Evolutionary conservation across 2,329 filamentous ascomycete species (phyloP).

Genomic region (Gnomoniopsis sp.): DNA sequence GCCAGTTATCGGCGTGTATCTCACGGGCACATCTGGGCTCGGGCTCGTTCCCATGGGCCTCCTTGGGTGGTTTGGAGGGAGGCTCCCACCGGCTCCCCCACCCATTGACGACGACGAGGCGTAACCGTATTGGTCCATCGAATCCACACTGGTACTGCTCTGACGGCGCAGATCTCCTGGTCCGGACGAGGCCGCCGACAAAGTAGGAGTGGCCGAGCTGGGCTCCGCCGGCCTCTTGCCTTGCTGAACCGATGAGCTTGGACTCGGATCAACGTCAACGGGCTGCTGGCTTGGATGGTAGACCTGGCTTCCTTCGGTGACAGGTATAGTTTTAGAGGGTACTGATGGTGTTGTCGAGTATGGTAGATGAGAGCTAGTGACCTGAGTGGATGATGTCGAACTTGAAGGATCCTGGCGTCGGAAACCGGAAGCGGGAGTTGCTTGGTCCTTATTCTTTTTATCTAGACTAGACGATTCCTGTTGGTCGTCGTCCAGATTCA

Average conservation of each 20-base stretch:
- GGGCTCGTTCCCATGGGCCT: slow-evolving; percentile 37
- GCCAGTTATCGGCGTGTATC: slow-evolving; percentile 53
- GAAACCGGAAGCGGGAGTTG: slow-evolving; percentile 33
- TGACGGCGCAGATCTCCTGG: slow-evolving; percentile 31
- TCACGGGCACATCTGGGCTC: slow-evolving; percentile 39
- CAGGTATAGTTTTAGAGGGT: slow-evolving; percentile 30
- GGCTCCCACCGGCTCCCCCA: slow-evolving; percentile 21
- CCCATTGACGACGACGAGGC: slow-evolving; percentile 32
- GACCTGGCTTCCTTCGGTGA: slow-evolving; percentile 13
- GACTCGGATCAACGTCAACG: slow-evolving; percentile 23
- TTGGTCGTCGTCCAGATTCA: slow-evolving; percentile 52
- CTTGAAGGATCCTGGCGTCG: slow-evolving; percentile 34
- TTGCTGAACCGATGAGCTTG: slow-evolving; percentile 10
- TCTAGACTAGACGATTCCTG: slow-evolving; percentile 34
- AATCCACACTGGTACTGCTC: slow-evolving; percentile 46
- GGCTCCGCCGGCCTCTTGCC: slow-evolving; percentile 21
- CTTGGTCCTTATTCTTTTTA: slow-evolving; percentile 43
- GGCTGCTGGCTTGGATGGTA: slow-evolving; percentile 23
- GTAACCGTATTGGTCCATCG: slow-evolving; percentile 44
- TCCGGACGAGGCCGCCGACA: slow-evolving; percentile 23
- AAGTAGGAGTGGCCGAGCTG: slow-evolving; percentile 18
- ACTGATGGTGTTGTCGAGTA: slow-evolving; percentile 18
- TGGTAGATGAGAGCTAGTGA: slow-evolving; percentile 33
- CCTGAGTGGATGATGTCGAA: slow-evolving; percentile 34
- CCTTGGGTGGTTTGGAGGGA: slow-evolving; percentile 29